Percentiles rank a stretch among this genome's conserved stretches.
phyloP scores from a whole-genome alignment of 2,329 filamentous ascomycete species.

The Venturia effusa region DNA sequence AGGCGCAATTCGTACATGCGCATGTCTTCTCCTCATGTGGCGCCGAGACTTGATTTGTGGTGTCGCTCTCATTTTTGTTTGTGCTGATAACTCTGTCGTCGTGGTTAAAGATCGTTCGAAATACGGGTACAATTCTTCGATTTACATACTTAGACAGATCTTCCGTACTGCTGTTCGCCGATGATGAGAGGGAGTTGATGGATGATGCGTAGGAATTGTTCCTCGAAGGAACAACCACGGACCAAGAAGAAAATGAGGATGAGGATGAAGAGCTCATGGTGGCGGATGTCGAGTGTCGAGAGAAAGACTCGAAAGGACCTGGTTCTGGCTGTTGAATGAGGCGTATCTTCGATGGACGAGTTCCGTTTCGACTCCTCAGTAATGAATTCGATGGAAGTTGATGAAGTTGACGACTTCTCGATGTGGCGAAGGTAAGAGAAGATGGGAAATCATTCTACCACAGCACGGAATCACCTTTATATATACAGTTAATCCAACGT shows the following conservation, averaged over 20 bases:
- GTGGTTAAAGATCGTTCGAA: neutral
- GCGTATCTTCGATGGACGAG: no score
- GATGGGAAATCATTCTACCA: no score
- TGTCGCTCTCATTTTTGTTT: neutral
- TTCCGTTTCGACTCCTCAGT: no score
- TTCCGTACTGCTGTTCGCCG: neutral
- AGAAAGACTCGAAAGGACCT: no score
- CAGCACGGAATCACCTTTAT: no score
- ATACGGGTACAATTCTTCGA: neutral
- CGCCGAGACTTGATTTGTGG: neutral
- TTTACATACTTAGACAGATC: neutral
- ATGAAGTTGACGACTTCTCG: no score
- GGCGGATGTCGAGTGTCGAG: neutral
- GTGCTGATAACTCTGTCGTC: neutral
- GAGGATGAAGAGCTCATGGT: neutral
- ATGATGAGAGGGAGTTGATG: neutral
- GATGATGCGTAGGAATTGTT: neutral
- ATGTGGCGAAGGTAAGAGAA: no score
- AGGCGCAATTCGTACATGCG: neutral
- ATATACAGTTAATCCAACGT: no score
- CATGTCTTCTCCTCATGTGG: neutral
- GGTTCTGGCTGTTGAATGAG: no score
- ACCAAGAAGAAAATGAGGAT: neutral
- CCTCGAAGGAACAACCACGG: neutral
- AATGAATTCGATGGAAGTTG: no score